phyloP scores from a whole-genome alignment of 306 rosid species.

The Vigna nakashimae region DNA sequence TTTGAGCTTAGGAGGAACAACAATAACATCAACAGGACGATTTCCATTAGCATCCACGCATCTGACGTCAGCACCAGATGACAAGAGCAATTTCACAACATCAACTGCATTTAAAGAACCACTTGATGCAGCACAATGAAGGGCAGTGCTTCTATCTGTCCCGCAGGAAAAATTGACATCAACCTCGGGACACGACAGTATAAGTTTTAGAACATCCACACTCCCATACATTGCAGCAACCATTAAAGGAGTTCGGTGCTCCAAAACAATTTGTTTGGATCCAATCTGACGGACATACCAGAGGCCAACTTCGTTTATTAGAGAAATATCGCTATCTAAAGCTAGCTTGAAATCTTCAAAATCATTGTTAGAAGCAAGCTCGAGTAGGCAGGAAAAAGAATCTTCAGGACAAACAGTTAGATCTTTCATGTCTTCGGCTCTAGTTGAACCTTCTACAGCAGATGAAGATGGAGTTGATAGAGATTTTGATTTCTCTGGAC shows the following conservation, averaged over 20 bases:
- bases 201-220: constrained; percentile 69
- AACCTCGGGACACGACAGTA: constrained; percentile 55
- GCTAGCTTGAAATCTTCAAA: constrained; percentile 63
- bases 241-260: constrained; percentile 86
- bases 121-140: constrained; percentile 91
- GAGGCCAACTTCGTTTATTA: constrained; percentile 63
- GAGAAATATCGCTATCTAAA: constrained; percentile 57
- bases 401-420: constrained; percentile 62
- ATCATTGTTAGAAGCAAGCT: constrained; percentile 87
- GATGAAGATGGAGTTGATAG: constrained; percentile 45
- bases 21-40: constrained; percentile 77
- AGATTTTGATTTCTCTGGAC: constrained; percentile 68
- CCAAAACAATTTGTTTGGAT: constrained; percentile 73
- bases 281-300: constrained; percentile 84
- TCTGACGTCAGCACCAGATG: constrained; percentile 71
- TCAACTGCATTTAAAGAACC: constrained; percentile 70
- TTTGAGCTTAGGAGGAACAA: constrained; percentile 67
- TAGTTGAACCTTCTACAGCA: constrained; percentile 50
- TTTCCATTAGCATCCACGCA: constrained; percentile 65
- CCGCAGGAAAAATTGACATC: constrained; percentile 78
- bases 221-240: constrained; percentile 90
- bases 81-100: constrained; percentile 68
- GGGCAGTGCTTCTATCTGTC: constrained; percentile 75
- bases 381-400: constrained; percentile 71
- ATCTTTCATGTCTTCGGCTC: constrained; percentile 63